These are phyloP conservation scores for Gossypium gossypioides DNA, from an alignment of 441 rosid genomes.

Conservation along the genomic window DNA sequence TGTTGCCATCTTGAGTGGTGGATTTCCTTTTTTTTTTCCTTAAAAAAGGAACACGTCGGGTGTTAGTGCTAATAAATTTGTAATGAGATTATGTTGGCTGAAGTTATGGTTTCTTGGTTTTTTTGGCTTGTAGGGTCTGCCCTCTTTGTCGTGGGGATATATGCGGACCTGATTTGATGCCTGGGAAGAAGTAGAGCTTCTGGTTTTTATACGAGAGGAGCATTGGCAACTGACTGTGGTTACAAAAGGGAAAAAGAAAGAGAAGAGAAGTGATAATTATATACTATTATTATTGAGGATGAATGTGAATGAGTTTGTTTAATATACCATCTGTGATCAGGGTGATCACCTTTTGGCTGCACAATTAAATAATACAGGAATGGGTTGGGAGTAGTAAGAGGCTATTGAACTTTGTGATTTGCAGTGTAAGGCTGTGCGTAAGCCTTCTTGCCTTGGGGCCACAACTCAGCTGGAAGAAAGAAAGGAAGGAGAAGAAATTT, in stretches of 20 bases:
- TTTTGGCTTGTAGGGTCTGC: constrained; percentile 61
- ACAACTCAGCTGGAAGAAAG: background rate
- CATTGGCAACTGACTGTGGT: background rate
- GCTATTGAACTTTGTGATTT: background rate
- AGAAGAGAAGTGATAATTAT: background rate
- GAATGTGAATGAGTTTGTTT: background rate
- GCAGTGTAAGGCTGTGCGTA: background rate
- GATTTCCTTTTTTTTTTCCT: background rate
- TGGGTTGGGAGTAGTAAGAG: constrained; percentile 12
- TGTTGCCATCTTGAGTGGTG: too few species aligned
- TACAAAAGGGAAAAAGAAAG: background rate
- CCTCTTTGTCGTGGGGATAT: constrained; percentile 93
- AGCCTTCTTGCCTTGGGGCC: background rate
- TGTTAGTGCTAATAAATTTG: background rate
- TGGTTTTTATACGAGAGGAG: constrained; percentile 2
- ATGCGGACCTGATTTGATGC: constrained; percentile 45
- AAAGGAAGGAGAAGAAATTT: background rate
- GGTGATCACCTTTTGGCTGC: background rate
- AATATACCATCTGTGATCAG: background rate
- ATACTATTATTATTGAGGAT: background rate
- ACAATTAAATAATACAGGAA: background rate
- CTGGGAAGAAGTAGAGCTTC: constrained; percentile 26
- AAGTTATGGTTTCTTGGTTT: background rate
- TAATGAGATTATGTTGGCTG: background rate
- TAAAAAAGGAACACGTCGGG: background rate